Evolutionary conservation across 371 early-diverging fungal genomes (phyloP), one percentile per base, ranked within the genome.

Genomic region (Syncephalastrum monosporum): DNA sequence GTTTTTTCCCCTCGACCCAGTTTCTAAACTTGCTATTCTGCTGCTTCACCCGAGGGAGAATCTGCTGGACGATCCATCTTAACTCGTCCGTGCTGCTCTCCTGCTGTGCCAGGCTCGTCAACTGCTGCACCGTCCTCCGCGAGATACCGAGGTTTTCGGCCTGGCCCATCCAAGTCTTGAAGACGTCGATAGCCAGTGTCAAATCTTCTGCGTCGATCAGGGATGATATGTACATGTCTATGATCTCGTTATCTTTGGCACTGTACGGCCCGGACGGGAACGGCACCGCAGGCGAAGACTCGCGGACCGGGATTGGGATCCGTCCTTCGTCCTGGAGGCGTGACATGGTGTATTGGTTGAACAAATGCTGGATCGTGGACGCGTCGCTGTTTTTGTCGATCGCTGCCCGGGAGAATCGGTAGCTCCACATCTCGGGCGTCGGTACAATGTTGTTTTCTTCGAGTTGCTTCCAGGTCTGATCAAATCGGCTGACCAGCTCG

Each of bases 221-320:
- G 0, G 77, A 57, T 8, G 55, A 53, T 23, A 79, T 24, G 29
- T 71, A 79, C 24, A 67, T 67, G 50, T 79, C 64, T 16, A 79
- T 76, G 56, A 79, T 72, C 14, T 61, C 46, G 29, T 64, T 63
- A 50, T 79, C 80, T 10, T 61, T n/a, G 17, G 33, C n/a, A 16
- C 58, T 65, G 47, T 79, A 79, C 24, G 80, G 80, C 10, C 64
- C 74, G 4, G 77, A 65, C 1, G 77, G 80, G 60, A 79, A 76
- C 0, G 80, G 74, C 5, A 72, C 64, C 16, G 70, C 65, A 0
- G 59, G 61, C 1, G 67, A 50, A 14, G 33, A 33, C 46, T 74
- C 68, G 21, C 71, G 67, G 2, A 70, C 63, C 19, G 80, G 80
- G 7, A 74, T 69, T 17, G 80, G 75, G 24, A 79, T 67, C 44